Conservation (phyloP, 2,329 filamentous ascomycete genomes). For the Fusarium sp. region DNA sequence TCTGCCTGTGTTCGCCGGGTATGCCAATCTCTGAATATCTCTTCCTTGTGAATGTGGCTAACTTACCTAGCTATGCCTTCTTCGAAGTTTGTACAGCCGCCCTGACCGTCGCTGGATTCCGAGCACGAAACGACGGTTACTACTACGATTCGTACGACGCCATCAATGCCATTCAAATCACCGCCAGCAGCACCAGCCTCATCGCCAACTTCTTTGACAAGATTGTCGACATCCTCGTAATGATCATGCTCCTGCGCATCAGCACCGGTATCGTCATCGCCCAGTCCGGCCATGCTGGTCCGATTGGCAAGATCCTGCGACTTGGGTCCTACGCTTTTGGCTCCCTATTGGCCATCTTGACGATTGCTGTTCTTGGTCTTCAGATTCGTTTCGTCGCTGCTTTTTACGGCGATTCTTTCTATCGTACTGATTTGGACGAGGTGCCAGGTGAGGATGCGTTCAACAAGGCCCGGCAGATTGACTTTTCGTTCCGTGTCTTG, state of each 20-base stretch:
- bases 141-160: not conserved
- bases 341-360: slow-evolving; percentile 25
- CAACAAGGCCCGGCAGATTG: slow-evolving; percentile 6
- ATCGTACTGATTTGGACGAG: fast-evolving
- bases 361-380: slow-evolving; percentile 33
- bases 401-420: not conserved
- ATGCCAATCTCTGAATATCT: not conserved
- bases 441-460: not conserved
- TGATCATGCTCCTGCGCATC: slow-evolving; percentile 42
- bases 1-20: slow-evolving; percentile 43
- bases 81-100: slow-evolving; percentile 26
- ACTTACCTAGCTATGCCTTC: slow-evolving; percentile 31
- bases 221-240: slow-evolving; percentile 32
- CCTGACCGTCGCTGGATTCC: slow-evolving; percentile 16
- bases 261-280: slow-evolving; percentile 35
- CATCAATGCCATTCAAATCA: not conserved
- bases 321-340: slow-evolving; percentile 25
- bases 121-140: not conserved
- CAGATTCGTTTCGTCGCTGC: slow-evolving; percentile 13
- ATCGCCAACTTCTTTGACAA: slow-evolving; percentile 7
- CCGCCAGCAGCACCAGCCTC: not conserved
- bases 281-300: slow-evolving; percentile 2
- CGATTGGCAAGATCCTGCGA: slow-evolving; percentile 27
- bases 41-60: not conserved
- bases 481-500: slow-evolving; percentile 28